A percentile compares a stretch with the other conserved stretches of the same genome.
Conservation (phyloP, 345 rosid genomes). For the Camelina neglecta region DNA sequence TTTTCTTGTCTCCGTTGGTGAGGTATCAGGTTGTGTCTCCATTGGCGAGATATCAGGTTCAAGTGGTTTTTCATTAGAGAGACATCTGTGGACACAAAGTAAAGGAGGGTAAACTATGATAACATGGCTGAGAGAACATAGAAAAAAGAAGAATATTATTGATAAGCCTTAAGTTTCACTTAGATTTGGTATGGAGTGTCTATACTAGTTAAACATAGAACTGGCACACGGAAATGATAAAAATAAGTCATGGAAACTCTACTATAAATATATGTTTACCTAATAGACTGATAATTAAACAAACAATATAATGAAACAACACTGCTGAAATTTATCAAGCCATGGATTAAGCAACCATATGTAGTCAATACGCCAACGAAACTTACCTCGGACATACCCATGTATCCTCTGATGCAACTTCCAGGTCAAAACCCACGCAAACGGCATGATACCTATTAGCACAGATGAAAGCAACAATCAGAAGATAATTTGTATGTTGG, state of each 20-base stretch:
- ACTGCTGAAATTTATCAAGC: conserved; percentile 11
- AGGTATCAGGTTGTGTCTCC: conserved; percentile 50
- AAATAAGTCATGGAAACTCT: neutral
- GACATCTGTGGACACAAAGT: conserved; percentile 60
- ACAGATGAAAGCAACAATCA: conserved; percentile 39
- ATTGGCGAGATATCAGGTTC: conserved; percentile 50
- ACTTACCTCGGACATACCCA: conserved; percentile 97
- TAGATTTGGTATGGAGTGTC: conserved; percentile 1
- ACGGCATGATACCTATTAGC: conserved; percentile 91
- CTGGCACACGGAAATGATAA: conserved; percentile 15
- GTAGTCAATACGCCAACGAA: conserved; percentile 36
- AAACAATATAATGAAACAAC: conserved; percentile 3
- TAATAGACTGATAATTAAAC: conserved; percentile 11
- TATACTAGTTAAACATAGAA: conserved; percentile 8
- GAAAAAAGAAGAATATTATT: conserved; percentile 1
- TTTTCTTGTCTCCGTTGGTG: conserved; percentile 50
- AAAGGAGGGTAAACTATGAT: conserved; percentile 18
- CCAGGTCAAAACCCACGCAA: conserved; percentile 96
- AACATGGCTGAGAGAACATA: conserved; percentile 19
- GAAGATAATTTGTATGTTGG: conserved; percentile 6
- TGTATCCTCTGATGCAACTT: conserved; percentile 76
- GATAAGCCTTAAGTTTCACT: conserved; percentile 5
- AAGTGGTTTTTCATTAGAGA: conserved; percentile 52
- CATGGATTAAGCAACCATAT: conserved; percentile 38
- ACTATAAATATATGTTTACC: conserved; percentile 2